Base-by-base conservation (phyloP, 345 rosid species). In the Citrus inodora region DNA sequence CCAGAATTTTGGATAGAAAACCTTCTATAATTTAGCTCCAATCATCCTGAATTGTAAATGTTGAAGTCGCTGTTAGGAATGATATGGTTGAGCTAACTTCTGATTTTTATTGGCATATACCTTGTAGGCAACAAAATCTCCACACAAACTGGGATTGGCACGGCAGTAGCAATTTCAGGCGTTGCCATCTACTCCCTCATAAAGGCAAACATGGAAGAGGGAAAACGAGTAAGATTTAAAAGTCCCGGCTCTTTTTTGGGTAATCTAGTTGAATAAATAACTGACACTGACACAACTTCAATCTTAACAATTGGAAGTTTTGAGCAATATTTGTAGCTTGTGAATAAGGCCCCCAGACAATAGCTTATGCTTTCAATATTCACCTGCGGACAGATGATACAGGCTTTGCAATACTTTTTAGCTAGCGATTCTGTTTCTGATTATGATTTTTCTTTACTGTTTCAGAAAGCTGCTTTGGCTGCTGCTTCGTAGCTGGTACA, bases 141-240 rank as follows among this genome's bases (percentile, higher is more conserved):
- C 67, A 79, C 90, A 3, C 90, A 88, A 71, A 88, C 90, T 30
- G 89, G 89, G 60, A 84, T 81, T 71, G 88, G 90, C 11, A 88
- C 90, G 1, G 86, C 81, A 9, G 79, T 86, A 68, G 90, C 90
- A 63, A 88, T 88, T 75, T 86, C 85, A 30, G 90, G 90, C 40
- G 88, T 86, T 17, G 90, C 88, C 74, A 77, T 84, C 61, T 84
- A 84, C 75, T 88, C 90, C 6, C 78, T 88, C 16, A 86, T 84
- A 53, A 88, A 88, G 72, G 90, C 88, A 60, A 88, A 88, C 71
- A 77, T 88, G 69, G 88, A 88, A 80, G 90, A 84, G 76, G 77
- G 82, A 42, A 88, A 86, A 72, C 70, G 85, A 75, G 90, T 88
- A 77, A 78, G 79, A 62, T 81, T 40, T 17, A 27, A 65, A 21